A percentile compares a stretch with the other conserved stretches of the same genome.
These are phyloP conservation scores for Salvia hispanica DNA, from an alignment of 257 asterid species.

Conservation along the genomic window DNA sequence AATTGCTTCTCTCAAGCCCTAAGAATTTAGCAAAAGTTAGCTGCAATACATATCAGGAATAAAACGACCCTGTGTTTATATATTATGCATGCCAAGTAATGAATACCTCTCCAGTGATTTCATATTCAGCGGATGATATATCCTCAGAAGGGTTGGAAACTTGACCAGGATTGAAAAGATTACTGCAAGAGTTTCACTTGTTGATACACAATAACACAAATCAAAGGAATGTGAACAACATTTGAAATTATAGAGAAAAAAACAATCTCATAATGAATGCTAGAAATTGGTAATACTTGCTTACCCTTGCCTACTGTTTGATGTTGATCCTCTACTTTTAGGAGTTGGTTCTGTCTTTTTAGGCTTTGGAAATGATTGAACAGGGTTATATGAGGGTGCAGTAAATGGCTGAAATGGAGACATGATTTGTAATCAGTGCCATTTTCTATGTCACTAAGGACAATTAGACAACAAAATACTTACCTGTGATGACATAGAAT, in stretches of 20 bases:
- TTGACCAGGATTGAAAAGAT: conserved; percentile 73
- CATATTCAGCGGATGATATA: conserved; percentile 53
- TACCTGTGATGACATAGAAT: conserved; percentile 54
- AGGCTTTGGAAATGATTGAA: conserved; percentile 52
- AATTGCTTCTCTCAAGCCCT: conserved; percentile 97
- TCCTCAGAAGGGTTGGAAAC: conserved; percentile 51
- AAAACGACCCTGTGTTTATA: conserved; percentile 1
- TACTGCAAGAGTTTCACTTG: conserved; percentile 59
- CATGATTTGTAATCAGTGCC: conserved; percentile 25
- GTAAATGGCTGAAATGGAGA: conserved; percentile 51
- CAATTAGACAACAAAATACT: conserved; percentile 25
- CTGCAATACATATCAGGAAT: conserved; percentile 19
- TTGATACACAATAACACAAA: conserved; percentile 31
- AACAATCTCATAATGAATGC: conserved; percentile 14
- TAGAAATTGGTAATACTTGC: conserved; percentile 29
- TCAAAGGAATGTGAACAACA: conserved; percentile 9
- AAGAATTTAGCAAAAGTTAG: conserved; percentile 33
- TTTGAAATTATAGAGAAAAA: conserved; percentile 1
- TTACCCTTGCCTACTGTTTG: conserved; percentile 77
- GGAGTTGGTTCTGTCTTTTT: conserved; percentile 59
- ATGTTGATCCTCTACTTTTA: conserved; percentile 76
- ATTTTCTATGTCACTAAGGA: conserved; percentile 25
- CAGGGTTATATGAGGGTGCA: conserved; percentile 41
- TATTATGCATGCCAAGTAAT: conserved; percentile 7
- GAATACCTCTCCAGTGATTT: conserved; percentile 90